phyloP scores from a whole-genome alignment of 768 basidiomycete species.

The Mycena haematopus region DNA sequence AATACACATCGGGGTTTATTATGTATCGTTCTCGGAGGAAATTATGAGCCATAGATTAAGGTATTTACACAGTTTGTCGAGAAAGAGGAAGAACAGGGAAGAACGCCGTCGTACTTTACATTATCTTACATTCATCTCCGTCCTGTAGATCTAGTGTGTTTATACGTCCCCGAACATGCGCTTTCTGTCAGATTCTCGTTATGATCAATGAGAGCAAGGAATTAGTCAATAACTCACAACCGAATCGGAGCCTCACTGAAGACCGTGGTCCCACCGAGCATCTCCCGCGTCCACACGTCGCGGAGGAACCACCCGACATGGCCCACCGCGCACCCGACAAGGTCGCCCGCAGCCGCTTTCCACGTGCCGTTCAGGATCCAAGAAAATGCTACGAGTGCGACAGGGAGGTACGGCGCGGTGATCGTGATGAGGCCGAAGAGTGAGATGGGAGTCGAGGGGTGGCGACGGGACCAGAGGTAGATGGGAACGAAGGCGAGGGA shows the following conservation, averaged over 20 bases:
- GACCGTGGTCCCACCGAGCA: conserved; percentile 75
- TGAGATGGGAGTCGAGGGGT: conserved; percentile 94
- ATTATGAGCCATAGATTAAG: conserved; percentile 4
- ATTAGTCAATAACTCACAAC: conserved; percentile 61
- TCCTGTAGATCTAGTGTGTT: not conserved
- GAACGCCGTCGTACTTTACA: conserved; percentile 5
- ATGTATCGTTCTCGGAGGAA: not conserved
- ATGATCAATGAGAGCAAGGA: not conserved
- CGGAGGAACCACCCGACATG: conserved; percentile 86
- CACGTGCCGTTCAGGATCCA: conserved; percentile 85
- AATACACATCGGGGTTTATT: not conserved
- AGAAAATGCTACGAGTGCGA: conserved; percentile 88
- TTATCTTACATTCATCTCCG: conserved; percentile 10
- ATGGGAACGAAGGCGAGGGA: conserved; percentile 94
- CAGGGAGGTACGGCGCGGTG: conserved; percentile 92
- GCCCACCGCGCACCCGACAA: conserved; percentile 87
- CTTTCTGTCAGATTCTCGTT: conserved; percentile 48
- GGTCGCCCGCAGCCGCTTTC: conserved; percentile 82
- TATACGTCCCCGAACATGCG: conserved; percentile 67
- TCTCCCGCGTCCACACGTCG: conserved; percentile 89
- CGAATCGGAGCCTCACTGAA: conserved; percentile 75
- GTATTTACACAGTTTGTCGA: no score
- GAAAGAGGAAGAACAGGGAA: not conserved
- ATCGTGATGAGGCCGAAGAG: conserved; percentile 95
- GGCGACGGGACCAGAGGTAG: conserved; percentile 95